Evolutionary conservation across 2,329 filamentous ascomycete genomes (phyloP), one percentile per base, ranked within the genome.

Genomic region (Nemania diffusa): DNA sequence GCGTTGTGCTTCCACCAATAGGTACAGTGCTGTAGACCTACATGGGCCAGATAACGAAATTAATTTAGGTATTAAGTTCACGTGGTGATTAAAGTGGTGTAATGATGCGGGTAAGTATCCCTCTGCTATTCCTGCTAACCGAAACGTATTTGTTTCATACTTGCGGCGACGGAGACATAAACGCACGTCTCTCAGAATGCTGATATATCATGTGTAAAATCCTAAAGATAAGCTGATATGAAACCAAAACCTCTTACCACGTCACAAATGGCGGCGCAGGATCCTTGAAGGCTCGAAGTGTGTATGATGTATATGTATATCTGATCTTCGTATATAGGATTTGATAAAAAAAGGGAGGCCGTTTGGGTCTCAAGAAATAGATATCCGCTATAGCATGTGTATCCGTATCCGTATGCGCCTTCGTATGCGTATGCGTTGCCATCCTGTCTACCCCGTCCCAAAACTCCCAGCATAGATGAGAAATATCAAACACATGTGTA

Each of bases 361-460:
- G 20, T 50, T 4, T 17, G 22, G 17, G 42, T 27, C 29, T 42
- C n/a, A 32, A 20, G 9, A 48, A n/a, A 29, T 46, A 8, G 29
- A 46, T 44, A 1, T 37, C 26, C 17, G n/a, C 42, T 58, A 58
- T 32, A 46, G 32, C 15, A 27, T 26, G 48, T 53, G 69, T 51
- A 59, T 59, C 24, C 24, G 24, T 53, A 61, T 61, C 22, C 46
- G 17, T 61, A 61, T 51, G 37, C 48, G 50, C 50, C 58, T 46
- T 56, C 48, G 48, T 51, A 29, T 51, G 44, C 44, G 17, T 60
- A 32, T 51, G 58, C 50, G 37, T 44, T 51, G 32, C 7, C 13
- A 26, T 29, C 24, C 17, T 5, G 44, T 24, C 58, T 34, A 32
- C 11, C 13, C 48, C 57, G 6, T 26, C 57, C 50, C 50, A 24